A percentile compares a stretch with the other conserved stretches of the same genome.
Conservation (phyloP, 441 rosid genomes). For the Dalechampia spathulata region DNA sequence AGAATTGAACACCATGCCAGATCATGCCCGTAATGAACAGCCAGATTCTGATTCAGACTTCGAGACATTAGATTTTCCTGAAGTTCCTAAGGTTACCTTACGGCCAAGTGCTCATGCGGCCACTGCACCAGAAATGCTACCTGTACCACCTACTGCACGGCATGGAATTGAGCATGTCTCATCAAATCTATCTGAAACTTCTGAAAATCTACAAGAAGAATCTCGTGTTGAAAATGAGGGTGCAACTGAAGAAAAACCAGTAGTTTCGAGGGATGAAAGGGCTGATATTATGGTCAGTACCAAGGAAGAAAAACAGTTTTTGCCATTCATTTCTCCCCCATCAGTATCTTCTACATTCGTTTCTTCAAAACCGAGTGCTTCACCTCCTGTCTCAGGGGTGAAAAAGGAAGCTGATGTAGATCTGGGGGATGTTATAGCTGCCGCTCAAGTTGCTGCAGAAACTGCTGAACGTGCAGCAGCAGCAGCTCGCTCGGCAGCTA, state of each 20-base stretch:
- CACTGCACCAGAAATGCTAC: conserved; percentile 33
- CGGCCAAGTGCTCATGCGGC: conserved; percentile 28
- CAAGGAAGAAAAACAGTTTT: conserved; percentile 50
- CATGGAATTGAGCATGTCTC: conserved; percentile 29
- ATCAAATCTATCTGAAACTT: conserved; percentile 21
- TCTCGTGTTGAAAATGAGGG: conserved; percentile 29
- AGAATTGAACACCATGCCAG: conserved; percentile 28
- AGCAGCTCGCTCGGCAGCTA: conserved; percentile 91
- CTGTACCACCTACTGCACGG: conserved; percentile 13
- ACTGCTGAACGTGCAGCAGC: conserved; percentile 88
- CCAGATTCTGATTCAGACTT: conserved; percentile 51
- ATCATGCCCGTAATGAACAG: conserved; percentile 30
- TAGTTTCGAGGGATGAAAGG: conserved; percentile 19
- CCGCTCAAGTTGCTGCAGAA: conserved; percentile 91
- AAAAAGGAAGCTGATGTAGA: conserved; percentile 41
- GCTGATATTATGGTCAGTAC: conserved; percentile 18
- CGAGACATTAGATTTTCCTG: conserved; percentile 63
- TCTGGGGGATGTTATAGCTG: conserved; percentile 77
- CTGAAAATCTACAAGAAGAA: conserved; percentile 24
- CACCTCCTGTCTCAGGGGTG: conserved; percentile 25
- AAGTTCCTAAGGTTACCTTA: conserved; percentile 56
- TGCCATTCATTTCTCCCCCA: conserved; percentile 58
- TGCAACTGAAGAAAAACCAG: conserved; percentile 21
- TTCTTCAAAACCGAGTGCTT: conserved; percentile 28
- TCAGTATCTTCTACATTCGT: conserved; percentile 23